Conservation (phyloP, 192 early-diverging fungal genomes). For the Linnemannia elongata region DNA sequence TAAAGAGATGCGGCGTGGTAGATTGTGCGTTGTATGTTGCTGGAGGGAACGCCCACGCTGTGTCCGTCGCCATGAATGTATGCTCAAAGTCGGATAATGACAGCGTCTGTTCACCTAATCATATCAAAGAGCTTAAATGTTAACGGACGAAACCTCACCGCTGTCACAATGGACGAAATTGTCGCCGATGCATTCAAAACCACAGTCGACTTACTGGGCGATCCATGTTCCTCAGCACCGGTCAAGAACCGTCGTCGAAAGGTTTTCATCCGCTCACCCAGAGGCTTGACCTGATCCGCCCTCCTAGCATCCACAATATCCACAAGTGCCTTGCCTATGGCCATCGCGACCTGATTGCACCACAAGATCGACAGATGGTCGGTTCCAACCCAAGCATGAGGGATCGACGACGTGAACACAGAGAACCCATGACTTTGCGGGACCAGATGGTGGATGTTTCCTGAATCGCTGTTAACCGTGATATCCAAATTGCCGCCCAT, state of each 20-base stretch:
- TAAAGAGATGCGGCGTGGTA: conserved; percentile 30
- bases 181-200: neutral
- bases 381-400: conserved; percentile 88
- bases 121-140: neutral
- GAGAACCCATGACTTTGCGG: conserved; percentile 80
- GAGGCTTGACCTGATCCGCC: conserved; percentile 68
- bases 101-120: neutral
- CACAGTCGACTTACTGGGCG: neutral
- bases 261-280: conserved; percentile 72
- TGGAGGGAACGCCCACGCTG: conserved; percentile 36
- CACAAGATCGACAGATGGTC: conserved; percentile 92
- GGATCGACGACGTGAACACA: conserved; percentile 82
- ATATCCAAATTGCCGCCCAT: conserved; percentile 91
- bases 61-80: conserved; percentile 40
- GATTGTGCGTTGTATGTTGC: neutral
- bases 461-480: conserved; percentile 84
- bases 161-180: neutral
- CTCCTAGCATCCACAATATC: conserved; percentile 72
- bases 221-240: conserved; percentile 53
- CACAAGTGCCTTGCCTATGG: conserved; percentile 69
- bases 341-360: conserved; percentile 91
- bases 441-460: conserved; percentile 76
- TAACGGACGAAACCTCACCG: neutral
- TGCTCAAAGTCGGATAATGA: conserved; percentile 20
- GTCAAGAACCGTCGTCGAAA: conserved; percentile 71